Evolutionary conservation across 441 rosid genomes (phyloP).

Genomic region (Isatis lusitanica): DNA sequence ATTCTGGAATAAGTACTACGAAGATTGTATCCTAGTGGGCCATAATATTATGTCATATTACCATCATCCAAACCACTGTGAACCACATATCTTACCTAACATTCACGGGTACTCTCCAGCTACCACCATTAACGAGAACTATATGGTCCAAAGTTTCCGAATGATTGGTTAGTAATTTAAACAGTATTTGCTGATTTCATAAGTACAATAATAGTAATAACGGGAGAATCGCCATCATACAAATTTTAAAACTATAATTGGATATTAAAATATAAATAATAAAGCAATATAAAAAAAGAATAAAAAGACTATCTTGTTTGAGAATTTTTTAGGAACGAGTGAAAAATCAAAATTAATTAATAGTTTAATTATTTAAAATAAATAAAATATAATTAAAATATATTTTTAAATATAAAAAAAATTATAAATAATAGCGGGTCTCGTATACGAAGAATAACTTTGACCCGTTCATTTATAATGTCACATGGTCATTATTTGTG

Average conservation of each 20-base stretch:
- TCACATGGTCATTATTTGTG: no score
- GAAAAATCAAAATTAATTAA: no score
- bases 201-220: neutral
- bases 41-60: neutral
- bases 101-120: neutral
- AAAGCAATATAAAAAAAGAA: no score
- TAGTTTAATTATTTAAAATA: no score
- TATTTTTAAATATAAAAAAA: no score
- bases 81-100: constrained; percentile 28
- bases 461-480: neutral
- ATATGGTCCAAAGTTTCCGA: neutral
- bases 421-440: neutral
- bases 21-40: neutral
- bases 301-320: no score
- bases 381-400: no score
- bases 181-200: neutral
- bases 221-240: no score
- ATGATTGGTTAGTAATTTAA: neutral
- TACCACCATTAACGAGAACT: neutral
- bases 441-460: neutral
- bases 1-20: neutral
- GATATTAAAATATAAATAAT: no score
- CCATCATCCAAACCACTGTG: neutral
- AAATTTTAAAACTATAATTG: no score
- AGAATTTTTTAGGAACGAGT: no score